Evolutionary conservation across 2,329 filamentous ascomycete species (phyloP), one percentile per base, ranked within the genome.

Genomic region (Fusarium sp.): DNA sequence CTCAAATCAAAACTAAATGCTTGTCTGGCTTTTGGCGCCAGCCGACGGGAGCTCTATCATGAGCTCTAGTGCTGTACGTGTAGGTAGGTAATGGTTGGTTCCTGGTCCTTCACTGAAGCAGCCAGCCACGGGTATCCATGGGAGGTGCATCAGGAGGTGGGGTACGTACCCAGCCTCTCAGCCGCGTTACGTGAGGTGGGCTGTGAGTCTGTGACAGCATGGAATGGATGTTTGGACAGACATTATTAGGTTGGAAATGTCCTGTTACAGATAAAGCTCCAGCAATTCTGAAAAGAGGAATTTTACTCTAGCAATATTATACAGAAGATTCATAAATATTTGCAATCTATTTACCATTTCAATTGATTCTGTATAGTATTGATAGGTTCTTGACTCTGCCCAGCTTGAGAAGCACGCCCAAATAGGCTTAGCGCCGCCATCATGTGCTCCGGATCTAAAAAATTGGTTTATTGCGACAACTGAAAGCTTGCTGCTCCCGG

Each of bases 381-480:
- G 14, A 18, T 41, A 15, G 11, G 35, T 27, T 41, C 35, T 23
- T 29, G 33, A 23, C 33, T 42, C 35, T 50, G 47, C 47, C 23
- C 35, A 59, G 58, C 67, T 72, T 58, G 40, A 33, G 31, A 69
- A 23, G 36, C 25, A 47, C 33, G 49, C 66, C 67, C 9, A 49
- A 66, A 59, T 25, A 41, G 63, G 70, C 31, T 61, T 72, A 72
- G 68, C 60, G 52, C 35, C 63, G 27, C 27, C 33, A 72, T 72
- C 66, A 74, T 72, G 70, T 71, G 70, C 63, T 62, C 56, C 60
- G 63, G 54, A 33, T 45, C 72, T 71, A 72, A 74, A 74, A 74
- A 74, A 73, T 71, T 74, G 67, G 71, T 68, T 70, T 73, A 69
- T 71, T 55, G 69, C 72, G 64, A 73, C 63, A 58, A 64, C 63